Conservation (phyloP, 257 asterid species). For the Solanum microdontum region DNA sequence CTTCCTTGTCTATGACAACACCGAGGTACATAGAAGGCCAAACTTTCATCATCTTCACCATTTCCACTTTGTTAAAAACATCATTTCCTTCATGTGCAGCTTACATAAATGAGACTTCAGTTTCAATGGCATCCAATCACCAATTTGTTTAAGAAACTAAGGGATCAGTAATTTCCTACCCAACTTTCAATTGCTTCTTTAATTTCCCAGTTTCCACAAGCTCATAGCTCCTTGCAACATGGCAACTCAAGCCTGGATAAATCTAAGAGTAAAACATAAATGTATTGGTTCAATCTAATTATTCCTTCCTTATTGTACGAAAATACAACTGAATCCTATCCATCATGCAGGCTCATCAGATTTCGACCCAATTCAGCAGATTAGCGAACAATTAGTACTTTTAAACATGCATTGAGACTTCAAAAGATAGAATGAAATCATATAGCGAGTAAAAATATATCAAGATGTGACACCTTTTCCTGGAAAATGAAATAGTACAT, state of each 20-base stretch:
- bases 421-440: background rate
- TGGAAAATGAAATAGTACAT: background rate
- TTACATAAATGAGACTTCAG: background rate
- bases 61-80: background rate
- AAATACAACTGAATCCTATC: background rate
- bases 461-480: background rate
- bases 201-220: background rate
- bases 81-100: background rate
- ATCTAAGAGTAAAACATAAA: background rate
- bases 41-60: background rate
- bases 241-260: background rate
- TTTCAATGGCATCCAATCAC: background rate
- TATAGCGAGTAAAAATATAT: background rate
- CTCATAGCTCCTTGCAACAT: background rate
- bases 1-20: background rate
- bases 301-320: background rate
- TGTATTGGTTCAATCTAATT: background rate
- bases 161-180: background rate
- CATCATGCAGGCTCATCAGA: background rate
- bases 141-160: background rate
- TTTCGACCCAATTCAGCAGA: background rate
- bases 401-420: background rate
- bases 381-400: background rate
- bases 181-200: background rate
- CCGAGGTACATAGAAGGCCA: background rate